Base-by-base conservation (phyloP, 208 protist species). In the Jaenimonas drosophilae region DNA sequence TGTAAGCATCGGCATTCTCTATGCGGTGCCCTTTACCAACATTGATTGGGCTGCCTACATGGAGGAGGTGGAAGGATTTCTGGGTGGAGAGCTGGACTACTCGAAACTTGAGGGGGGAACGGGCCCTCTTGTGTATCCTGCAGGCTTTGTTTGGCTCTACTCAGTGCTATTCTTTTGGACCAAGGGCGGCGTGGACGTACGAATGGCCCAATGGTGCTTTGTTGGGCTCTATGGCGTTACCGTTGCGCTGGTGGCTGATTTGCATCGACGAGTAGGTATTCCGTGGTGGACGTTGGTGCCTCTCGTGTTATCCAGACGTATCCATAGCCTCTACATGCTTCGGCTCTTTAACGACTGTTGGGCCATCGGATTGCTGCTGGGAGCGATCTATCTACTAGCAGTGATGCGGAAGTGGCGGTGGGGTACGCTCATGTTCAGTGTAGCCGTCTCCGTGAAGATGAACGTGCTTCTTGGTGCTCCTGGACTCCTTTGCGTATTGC, bases 401-500 rank as follows among this genome's bases (percentile, higher is more conserved):
- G 51, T 61, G 17, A 31, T 55, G 29, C 60, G 58, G 3, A 54
- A 59, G n/a, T 88, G 73, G 70, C 39, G 67, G 36, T 30, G 85
- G 2, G 80, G 81, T 4, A 76, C 60, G 39, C 49, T 94, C 5
- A 46, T 86, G 24, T 88, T 65, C 51, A 84, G 69, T 47, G 49
- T 85, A n/a, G 87, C 87, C 7, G 75, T 98, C 14, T 96, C 88
- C 1, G 65, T 99, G 25, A 97, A 99, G 60, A 98, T 98, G 95
- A 97, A 96, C 59, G 61, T 94, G 21, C 54, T 98, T 5, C 74
- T 98, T 4, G 96, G 91, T 59, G 70, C 80, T 0, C 96, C 96
- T 4, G 90, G 72, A 4, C 57, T 98, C 11, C 46, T 91, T 3
- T 67, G 77, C 44, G 65, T 91, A 11, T 49, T 87, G 54, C 54